A percentile compares a stretch with the other conserved stretches of the same genome.
phyloP scores from a whole-genome alignment of 108 stramenopile species.

The Cyclostephanos tholiformis region DNA sequence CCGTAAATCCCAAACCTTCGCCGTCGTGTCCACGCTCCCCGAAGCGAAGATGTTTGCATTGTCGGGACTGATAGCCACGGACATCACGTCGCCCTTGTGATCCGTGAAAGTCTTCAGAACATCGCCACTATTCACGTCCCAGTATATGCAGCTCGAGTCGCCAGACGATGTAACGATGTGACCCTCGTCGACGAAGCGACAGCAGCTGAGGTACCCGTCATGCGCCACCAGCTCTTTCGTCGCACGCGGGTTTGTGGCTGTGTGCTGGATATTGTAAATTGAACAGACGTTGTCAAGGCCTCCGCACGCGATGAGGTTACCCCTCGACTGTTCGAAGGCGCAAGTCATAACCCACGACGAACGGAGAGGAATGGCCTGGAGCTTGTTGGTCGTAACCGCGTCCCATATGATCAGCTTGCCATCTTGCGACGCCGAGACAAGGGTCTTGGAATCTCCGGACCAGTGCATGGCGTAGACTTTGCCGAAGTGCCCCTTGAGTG shows the following conservation, averaged over 20 bases:
- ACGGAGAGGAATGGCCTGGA: constrained; percentile 87
- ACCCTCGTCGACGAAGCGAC: constrained; percentile 89
- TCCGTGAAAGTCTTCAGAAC: constrained; percentile 86
- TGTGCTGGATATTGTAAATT: constrained; percentile 86
- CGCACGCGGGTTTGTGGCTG: constrained; percentile 64
- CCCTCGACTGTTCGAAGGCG: constrained; percentile 94
- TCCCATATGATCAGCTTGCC: constrained; percentile 99
- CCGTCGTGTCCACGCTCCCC: constrained; percentile 93
- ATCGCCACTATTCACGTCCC: constrained; percentile 91
- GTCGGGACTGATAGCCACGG: constrained; percentile 74
- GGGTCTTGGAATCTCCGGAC: constrained; percentile 82
- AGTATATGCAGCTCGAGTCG: constrained; percentile 95
- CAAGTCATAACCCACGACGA: constrained; percentile 99
- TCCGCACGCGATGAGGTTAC: constrained; percentile 95
- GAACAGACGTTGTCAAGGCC: constrained; percentile 99
- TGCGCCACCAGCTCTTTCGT: constrained; percentile 94
- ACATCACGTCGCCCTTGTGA: constrained; percentile 97
- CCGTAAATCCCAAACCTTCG: constrained; percentile 98
- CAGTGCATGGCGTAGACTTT: constrained; percentile 98
- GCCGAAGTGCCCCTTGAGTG: constrained; percentile 95
- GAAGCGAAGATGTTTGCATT: constrained; percentile 91
- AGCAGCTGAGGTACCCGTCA: constrained; percentile 98
- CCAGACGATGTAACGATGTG: constrained; percentile 93
- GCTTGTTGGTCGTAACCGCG: constrained; percentile 89
- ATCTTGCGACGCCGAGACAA: constrained; percentile 96